These are phyloP conservation scores for Euphorbia schlechtendalii DNA, from an alignment of 441 rosid genomes.

Conservation along the genomic window DNA sequence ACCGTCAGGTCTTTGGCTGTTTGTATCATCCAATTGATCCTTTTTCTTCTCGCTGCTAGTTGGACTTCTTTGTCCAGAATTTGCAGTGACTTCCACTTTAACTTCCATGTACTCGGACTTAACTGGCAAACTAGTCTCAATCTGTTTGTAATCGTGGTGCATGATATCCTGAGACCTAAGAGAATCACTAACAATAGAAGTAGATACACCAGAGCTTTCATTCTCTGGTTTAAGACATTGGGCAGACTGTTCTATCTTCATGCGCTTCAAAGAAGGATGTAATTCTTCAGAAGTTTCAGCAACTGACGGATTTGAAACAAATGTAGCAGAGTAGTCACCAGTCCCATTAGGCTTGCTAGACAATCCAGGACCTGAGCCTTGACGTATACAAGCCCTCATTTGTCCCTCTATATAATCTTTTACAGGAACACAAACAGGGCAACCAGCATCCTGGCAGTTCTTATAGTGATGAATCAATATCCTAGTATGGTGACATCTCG, in stretches of 20 bases:
- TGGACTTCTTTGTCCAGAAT: constrained; percentile 53
- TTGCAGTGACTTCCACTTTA: constrained; percentile 51
- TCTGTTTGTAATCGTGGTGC: constrained; percentile 46
- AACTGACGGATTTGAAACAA: constrained; percentile 35
- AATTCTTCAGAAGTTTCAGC: constrained; percentile 48
- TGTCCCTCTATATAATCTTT: constrained; percentile 55
- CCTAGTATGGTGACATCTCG: constrained; percentile 79
- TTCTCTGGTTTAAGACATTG: constrained; percentile 41
- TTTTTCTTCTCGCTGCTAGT: constrained; percentile 38
- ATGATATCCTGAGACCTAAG: constrained; percentile 35
- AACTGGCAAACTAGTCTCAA: constrained; percentile 37
- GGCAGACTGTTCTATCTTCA: constrained; percentile 72
- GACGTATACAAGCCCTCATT: constrained; percentile 43
- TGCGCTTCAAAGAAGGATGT: constrained; percentile 80
- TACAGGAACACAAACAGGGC: constrained; percentile 97
- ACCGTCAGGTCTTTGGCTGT: constrained; percentile 38
- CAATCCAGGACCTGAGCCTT: constrained; percentile 37
- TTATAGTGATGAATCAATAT: constrained; percentile 67
- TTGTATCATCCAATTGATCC: constrained; percentile 40
- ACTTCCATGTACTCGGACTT: constrained; percentile 61
- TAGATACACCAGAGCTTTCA: constrained; percentile 44
- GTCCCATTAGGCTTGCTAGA: constrained; percentile 39
- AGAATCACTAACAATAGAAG: constrained; percentile 37
- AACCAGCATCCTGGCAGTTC: constrained; percentile 56
- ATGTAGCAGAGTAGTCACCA: constrained; percentile 40